Evolutionary conservation across 1,284 basidiomycete species (phyloP), one percentile per base, ranked within the genome.

Genomic region (Leccinum huronense): DNA sequence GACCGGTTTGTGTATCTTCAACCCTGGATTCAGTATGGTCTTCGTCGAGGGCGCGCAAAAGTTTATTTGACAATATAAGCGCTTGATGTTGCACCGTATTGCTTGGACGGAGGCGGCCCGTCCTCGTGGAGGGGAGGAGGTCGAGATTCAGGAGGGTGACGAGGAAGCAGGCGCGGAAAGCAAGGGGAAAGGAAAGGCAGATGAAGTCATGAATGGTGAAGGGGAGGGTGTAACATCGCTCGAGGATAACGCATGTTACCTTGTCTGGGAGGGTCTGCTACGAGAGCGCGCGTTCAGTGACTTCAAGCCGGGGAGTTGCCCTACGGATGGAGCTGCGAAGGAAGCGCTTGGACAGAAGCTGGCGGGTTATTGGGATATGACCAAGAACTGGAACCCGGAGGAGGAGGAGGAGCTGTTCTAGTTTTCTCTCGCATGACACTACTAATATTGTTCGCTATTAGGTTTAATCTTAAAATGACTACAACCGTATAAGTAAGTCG

Each of bases 71-170:
- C 87, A 90, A 67, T 99, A 97, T 80, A 94, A 91, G 71, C 85
- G 89, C 33, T 81, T 99, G 60, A 91, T 99, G 93, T 73, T 92
- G 51, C 80, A 88, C 58, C 91, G 97, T 59, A 94, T 99, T 59
- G 89, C 91, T 45, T 99, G 97, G 97, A 97, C 93, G 0, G 94
- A 98, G 75, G 86, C 93, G 48, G 92, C 94, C 0, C 85, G 93
- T 30, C 87, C 93, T 14, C 83, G 91, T 34, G 90, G 86, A 40
- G 84, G 77, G 3, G 87, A 88, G 65, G 87, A 89, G 6, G 87
- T 87, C n/a, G 89, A 87, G 65, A 73, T 89, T 13, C 85, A 85
- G 45, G 81, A 81, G 2, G 82, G 78, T 3, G 81, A 77, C 7
- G 82, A 85, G 27, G 84, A 75, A 13, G 85, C 80, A 14, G 80